Conservation (phyloP, 2,329 filamentous ascomycete genomes). For the Phialophora expanda region DNA sequence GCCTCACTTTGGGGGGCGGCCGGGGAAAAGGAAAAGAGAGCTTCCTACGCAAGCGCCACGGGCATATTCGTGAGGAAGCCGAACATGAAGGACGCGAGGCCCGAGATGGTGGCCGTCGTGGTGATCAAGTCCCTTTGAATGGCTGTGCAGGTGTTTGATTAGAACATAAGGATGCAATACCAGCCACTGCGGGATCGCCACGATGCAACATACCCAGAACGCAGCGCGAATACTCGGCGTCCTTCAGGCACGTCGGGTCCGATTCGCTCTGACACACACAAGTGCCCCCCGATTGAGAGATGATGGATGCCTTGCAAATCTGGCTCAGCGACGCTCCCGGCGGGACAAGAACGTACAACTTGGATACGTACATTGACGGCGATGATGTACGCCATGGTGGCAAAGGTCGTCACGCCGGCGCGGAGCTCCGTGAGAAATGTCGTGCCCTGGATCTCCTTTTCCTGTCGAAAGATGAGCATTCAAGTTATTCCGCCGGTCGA, state of each 20-base stretch:
- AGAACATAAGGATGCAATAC: slow-evolving; percentile 44
- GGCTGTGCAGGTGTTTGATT: slow-evolving; percentile 51
- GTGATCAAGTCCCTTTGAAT: slow-evolving; percentile 81
- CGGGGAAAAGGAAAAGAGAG: not conserved
- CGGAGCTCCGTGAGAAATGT: not conserved
- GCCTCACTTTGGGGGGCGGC: not conserved
- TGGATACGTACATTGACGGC: slow-evolving; percentile 2
- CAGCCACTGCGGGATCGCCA: not conserved
- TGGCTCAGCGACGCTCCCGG: not conserved
- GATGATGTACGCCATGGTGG: slow-evolving; percentile 10
- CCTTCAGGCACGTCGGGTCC: slow-evolving; percentile 54
- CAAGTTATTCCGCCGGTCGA: not conserved
- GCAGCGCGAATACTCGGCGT: slow-evolving; percentile 37
- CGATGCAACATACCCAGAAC: slow-evolving; percentile 3
- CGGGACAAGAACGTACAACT: no score
- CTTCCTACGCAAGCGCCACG: slow-evolving; percentile 63
- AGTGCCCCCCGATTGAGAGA: slow-evolving; percentile 74
- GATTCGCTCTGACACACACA: slow-evolving; percentile 67
- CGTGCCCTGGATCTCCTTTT: slow-evolving; percentile 3
- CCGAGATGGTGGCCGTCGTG: slow-evolving; percentile 80
- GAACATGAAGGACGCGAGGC: slow-evolving; percentile 80
- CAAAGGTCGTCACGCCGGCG: slow-evolving; percentile 4
- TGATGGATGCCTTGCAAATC: slow-evolving; percentile 52
- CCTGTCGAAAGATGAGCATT: not conserved
- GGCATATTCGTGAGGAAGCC: slow-evolving; percentile 81